Base-by-base conservation (phyloP, 345 rosid genomes). In the Eucalyptus sp. region DNA sequence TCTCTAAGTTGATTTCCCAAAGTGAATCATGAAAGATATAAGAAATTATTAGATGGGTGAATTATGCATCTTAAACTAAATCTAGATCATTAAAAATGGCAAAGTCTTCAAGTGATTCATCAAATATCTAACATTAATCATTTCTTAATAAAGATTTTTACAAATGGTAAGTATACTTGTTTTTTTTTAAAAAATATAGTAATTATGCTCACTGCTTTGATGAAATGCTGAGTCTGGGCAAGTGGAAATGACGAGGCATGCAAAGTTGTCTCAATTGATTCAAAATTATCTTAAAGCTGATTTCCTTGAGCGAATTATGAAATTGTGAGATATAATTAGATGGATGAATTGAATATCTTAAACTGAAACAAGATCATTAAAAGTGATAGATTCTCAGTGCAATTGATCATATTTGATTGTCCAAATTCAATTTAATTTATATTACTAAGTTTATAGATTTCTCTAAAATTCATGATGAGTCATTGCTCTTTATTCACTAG, bases 221-320 rank as follows among this genome's bases (percentile, higher is more conserved):
- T 56, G 62, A 56, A 24, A 0, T 10, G 62, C 13, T 56, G 3
- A 56, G 29, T 24, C 1, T 0, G 10, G 2, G 29, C 62, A 56
- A 56, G 29, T 0, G 62, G 62, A 24, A 24, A 0, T 22, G 1
- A 22, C 3, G 11, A 14, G 37, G 10, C 0, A n/a, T 0, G 1
- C 0, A n/a, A n/a, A 64, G 37, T n/a, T 7, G 7, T n/a, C 37
- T 0, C 31, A 64, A 1, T 0, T 7, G 0, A 64, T 64, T 62
- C 31, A 60, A 60, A 60, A 64, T 29, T 64, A 64, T n/a, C 20
- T 4, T 3, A 0, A 64, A 64, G 76, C 3, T n/a, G 1, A 27
- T 58, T 58, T 58, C n/a, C 6, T 2, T 0, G 1, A 24, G 13
- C 62, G 0, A 58, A 10, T 22, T 25, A 58, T 58, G 13, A 10